A percentile compares a stretch with the other conserved stretches of the same genome.
Evolutionary conservation across 2,329 filamentous ascomycete genomes (phyloP).

Genomic region (Tolypocladium paradoxum): DNA sequence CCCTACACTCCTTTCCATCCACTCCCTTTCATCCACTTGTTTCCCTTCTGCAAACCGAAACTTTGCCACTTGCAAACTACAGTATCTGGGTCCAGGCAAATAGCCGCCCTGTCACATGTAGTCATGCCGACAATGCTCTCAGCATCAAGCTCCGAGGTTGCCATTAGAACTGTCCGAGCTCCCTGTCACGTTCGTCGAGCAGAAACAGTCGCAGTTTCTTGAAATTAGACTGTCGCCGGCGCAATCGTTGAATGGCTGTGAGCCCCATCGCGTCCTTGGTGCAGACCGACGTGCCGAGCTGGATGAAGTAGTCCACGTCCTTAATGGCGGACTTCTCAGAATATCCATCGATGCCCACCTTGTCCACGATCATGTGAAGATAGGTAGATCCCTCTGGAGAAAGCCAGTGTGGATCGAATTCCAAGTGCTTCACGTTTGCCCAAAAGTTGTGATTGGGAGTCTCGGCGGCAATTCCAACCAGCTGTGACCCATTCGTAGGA

Average conservation of each 20-base stretch:
- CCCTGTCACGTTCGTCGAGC: neutral
- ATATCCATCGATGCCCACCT: neutral
- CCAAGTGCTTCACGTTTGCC: neutral
- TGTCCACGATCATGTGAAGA: slow-evolving; percentile 5
- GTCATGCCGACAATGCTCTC: too few relatives aligned
- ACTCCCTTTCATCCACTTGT: too few relatives aligned
- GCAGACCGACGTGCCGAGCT: neutral
- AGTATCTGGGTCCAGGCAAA: too few relatives aligned
- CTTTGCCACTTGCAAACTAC: too few relatives aligned
- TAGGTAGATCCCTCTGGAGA: neutral
- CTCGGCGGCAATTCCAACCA: neutral
- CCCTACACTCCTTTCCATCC: too few relatives aligned
- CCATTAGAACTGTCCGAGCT: neutral
- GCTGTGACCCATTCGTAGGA: neutral
- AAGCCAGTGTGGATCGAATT: slow-evolving; percentile 2
- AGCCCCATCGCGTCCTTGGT: neutral
- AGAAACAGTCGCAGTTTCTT: neutral
- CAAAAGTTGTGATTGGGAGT: neutral
- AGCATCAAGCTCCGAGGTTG: too few relatives aligned
- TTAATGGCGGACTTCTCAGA: neutral
- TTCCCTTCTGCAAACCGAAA: too few relatives aligned
- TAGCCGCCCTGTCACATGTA: too few relatives aligned
- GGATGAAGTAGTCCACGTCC: slow-evolving; percentile 1
- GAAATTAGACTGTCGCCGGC: neutral
- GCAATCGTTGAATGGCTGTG: neutral